Base-by-base conservation (phyloP, 73 alveolate species). In the Halteria grandinella region DNA sequence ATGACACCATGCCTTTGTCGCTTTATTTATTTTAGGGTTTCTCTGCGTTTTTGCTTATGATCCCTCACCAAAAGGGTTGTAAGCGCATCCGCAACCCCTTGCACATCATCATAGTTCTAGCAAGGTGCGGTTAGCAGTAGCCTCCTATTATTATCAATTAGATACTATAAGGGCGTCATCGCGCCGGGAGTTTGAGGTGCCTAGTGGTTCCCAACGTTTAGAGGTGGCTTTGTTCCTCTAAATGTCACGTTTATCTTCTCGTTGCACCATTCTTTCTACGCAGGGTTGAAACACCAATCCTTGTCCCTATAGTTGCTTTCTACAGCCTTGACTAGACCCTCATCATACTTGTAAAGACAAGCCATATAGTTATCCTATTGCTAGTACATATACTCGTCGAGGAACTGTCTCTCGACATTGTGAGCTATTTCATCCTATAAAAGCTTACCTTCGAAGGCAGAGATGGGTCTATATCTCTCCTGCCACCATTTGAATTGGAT, bases 261-360 rank as follows among this genome's bases (percentile, higher is more conserved):
- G 24, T 60, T 60, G 20, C 45, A 20, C 77, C 77, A 60, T 36
- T 60, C 77, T 37, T 49, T 4, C 18, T 59, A 40, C 4, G 77
- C 77, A 10, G 52, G 11, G 24, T 60, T 60, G 24, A 60, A 60
- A 27, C 25, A 40, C 77, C 77, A 60, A 2, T 60, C 77, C 21
- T 59, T 32, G 24, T 60, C 43, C 37, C 43, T 59, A 3, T 40
- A 29, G 27, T 60, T 60, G 7, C 43, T 59, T 21, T 60, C 77
- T 1, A 60, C 77, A 4, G 77, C 77, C 10, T 23, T 18, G n/a
- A 40, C 77, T 6, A 60, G 51, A 15, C 43, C 8, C 24, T 36
- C 2, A 18, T 37, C 77, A 60, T 60, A 60, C 8, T 18, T 37
- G 21, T 60, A 3, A 6, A n/a, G 2, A 8, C 24, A 44, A 10